Base-by-base conservation (phyloP, 164 flowering plant species). In the Buxus sempervirens region DNA sequence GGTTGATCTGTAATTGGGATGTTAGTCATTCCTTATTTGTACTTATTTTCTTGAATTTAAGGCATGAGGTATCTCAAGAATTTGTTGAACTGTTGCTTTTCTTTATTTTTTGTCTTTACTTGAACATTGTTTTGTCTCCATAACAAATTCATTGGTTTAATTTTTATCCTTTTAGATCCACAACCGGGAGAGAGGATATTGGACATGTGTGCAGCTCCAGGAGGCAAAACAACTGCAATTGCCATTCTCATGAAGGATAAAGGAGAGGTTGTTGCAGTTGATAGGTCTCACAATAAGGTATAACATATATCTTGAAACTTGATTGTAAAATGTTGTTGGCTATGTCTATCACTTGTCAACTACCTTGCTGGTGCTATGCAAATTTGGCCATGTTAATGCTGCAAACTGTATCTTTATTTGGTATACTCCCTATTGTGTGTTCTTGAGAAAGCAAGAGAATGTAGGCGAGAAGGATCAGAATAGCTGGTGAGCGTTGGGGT, bases 201-300 rank as follows among this genome's bases (percentile, higher is more conserved):
- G 73, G 99, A 96, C 77, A 96, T 96, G 99, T 96, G 98, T 82
- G 97, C 99, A 48, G 99, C 99, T 70, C 98, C 98, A 18, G 99
- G 99, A 64, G 98, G 99, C 65, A 93, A 93, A 81, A 93, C 99
- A 28, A 96, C 99, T 66, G 99, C 96, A 58, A 88, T 96, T 72
- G 98, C 97, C 51, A 86, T 83, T 36, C 93, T 93, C 63, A 90
- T 96, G 97, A 90, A 81, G 84, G 96, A 91, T 77, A 75, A 82
- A 66, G 98, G 98, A 67, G 95, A 93, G 75, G 78, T 96, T 32
- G 70, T 93, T 78, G 99, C 99, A 58, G 82, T 63, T 58, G 99
- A 96, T 81, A 82, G 99, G 79, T 96, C 99, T 68, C 98, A 96
- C 79, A 96, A 93, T 73, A 96, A 96, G 96, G 98, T 95, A 73